phyloP scores from a whole-genome alignment of 2,329 filamentous ascomycete species.

The Penicillium polonicum region DNA sequence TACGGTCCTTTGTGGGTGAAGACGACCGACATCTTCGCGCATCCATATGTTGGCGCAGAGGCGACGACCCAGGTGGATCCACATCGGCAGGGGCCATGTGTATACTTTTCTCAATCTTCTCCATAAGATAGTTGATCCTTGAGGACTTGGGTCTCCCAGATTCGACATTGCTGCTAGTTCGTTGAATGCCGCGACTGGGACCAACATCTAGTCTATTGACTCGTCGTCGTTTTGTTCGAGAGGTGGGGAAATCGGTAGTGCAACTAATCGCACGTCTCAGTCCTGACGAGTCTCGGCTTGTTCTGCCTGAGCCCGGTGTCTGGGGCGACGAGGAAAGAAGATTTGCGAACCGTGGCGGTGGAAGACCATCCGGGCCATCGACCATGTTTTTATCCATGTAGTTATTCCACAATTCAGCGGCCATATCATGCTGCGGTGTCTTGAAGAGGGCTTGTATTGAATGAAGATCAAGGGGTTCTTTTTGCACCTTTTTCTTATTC shows the following conservation, averaged over 20 bases:
- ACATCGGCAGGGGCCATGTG: slow-evolving; percentile 33
- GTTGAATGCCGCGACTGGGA: slow-evolving; percentile 47
- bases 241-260: slow-evolving; percentile 65
- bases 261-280: slow-evolving; percentile 68
- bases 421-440: slow-evolving; percentile 69
- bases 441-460: slow-evolving; percentile 59
- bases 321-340: slow-evolving; percentile 71
- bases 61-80: slow-evolving; percentile 46
- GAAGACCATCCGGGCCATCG: slow-evolving; percentile 47
- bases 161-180: slow-evolving; percentile 42
- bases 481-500: slow-evolving; percentile 38
- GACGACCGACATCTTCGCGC: slow-evolving; percentile 31
- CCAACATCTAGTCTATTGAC: slow-evolving; percentile 51
- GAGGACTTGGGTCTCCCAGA: slow-evolving; percentile 44
- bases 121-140: slow-evolving; percentile 58
- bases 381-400: slow-evolving; percentile 59
- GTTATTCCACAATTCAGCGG: slow-evolving; percentile 73
- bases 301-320: slow-evolving; percentile 51
- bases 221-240: slow-evolving; percentile 62
- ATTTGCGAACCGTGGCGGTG: slow-evolving; percentile 61
- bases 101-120: slow-evolving; percentile 61
- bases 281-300: slow-evolving; percentile 46
- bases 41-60: slow-evolving; percentile 38
- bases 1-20: slow-evolving; percentile 32
- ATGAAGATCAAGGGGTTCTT: slow-evolving; percentile 56